These are phyloP conservation scores for Mortierella sp. DNA, from an alignment of 371 early-diverging fungal genomes.

Conservation along the genomic window DNA sequence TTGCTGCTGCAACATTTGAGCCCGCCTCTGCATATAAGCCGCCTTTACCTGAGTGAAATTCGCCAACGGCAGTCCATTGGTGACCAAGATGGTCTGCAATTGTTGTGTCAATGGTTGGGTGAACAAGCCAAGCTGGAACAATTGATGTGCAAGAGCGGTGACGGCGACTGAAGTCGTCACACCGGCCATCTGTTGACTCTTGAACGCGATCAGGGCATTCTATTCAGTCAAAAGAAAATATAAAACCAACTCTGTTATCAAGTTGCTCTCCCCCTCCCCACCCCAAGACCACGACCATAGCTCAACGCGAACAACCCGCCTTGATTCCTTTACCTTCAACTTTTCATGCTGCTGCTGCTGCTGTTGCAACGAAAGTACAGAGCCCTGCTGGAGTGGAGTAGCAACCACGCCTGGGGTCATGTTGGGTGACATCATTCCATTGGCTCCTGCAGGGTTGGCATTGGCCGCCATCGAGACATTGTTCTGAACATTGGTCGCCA, in stretches of 20 bases:
- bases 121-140: slow-evolving; percentile 33
- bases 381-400: slow-evolving; percentile 4
- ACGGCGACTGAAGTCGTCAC: neutral
- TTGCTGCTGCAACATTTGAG: slow-evolving; percentile 3
- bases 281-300: neutral
- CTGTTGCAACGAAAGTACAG: slow-evolving; percentile 5
- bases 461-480: neutral
- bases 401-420: slow-evolving; percentile 26
- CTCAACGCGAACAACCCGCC: neutral
- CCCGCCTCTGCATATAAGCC: slow-evolving; percentile 9
- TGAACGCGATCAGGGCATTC: slow-evolving; percentile 17
- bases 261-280: neutral
- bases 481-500: neutral
- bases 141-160: slow-evolving; percentile 19
- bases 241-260: neutral
- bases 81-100: slow-evolving; percentile 24
- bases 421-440: slow-evolving; percentile 45
- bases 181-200: slow-evolving; percentile 36
- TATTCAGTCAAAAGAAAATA: neutral
- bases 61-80: slow-evolving; percentile 8
- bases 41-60: slow-evolving; percentile 26
- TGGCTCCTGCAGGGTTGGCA: slow-evolving; percentile 11
- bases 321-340: slow-evolving; percentile 9
- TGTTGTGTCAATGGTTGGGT: slow-evolving; percentile 22
- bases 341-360: slow-evolving; percentile 18